These are phyloP conservation scores for Linum tenue DNA, from an alignment of 345 rosid species.

Conservation along the genomic window DNA sequence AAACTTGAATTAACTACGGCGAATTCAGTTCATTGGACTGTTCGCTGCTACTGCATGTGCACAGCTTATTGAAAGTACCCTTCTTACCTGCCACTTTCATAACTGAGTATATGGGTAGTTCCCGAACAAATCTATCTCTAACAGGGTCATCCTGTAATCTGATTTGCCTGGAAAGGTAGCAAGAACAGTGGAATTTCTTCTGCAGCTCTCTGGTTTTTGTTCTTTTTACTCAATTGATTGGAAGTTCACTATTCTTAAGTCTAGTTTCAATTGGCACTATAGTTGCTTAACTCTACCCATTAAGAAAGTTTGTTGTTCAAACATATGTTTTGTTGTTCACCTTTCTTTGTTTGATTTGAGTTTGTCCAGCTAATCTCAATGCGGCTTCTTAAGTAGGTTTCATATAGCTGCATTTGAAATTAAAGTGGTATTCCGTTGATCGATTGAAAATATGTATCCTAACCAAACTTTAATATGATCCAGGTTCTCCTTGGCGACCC, in stretches of 20 bases:
- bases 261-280: neutral
- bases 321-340: neutral
- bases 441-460: neutral
- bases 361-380: neutral
- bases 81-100: neutral
- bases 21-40: neutral
- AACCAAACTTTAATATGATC: neutral
- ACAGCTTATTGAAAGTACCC: neutral
- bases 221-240: neutral
- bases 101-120: neutral
- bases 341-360: too few relatives aligned
- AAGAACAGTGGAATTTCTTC: neutral
- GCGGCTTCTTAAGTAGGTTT: neutral
- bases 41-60: neutral
- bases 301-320: neutral
- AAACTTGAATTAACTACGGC: neutral
- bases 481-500: slow-evolving; percentile 62
- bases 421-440: neutral
- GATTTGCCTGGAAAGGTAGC: neutral
- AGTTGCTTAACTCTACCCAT: neutral
- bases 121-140: neutral
- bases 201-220: neutral
- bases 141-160: neutral
- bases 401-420: neutral
- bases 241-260: neutral